A percentile compares a stretch with the other conserved stretches of the same genome.
phyloP scores from a whole-genome alignment of 192 early-diverging fungal genomes.

The Coemansia sp. region DNA sequence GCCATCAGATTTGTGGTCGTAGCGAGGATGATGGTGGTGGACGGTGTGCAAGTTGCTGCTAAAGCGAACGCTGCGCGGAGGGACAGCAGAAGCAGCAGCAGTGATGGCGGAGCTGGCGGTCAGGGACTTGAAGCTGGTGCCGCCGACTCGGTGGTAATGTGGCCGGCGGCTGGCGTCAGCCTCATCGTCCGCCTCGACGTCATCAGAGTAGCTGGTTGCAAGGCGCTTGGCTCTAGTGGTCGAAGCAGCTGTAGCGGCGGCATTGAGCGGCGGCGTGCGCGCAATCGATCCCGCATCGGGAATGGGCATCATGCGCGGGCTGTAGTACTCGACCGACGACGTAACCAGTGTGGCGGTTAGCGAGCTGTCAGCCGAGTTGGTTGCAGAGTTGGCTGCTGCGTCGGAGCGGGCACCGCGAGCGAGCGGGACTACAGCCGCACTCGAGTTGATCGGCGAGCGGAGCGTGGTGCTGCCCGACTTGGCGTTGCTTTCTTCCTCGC shows the following conservation, averaged over 20 bases:
- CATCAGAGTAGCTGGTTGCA: constrained; percentile 13
- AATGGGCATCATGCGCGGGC: constrained; percentile 22
- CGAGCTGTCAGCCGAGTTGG: constrained; percentile 51
- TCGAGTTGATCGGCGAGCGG: not conserved
- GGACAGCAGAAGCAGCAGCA: not conserved
- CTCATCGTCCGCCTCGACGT: constrained; percentile 48
- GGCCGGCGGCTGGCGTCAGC: constrained; percentile 26
- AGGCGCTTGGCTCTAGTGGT: not conserved
- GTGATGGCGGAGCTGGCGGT: not conserved
- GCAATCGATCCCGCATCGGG: not conserved
- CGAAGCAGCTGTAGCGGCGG: not conserved
- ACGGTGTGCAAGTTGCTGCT: not conserved
- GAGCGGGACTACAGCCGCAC: constrained; percentile 7
- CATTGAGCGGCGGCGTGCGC: not conserved
- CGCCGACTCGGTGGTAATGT: not conserved
- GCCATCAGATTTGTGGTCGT: not conserved
- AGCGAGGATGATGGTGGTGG: not conserved
- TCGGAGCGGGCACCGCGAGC: constrained; percentile 17
- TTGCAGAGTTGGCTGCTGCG: constrained; percentile 23
- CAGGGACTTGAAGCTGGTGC: not conserved
- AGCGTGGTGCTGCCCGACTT: not conserved
- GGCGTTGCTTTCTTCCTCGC: constrained; percentile 27
- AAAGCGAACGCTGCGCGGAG: constrained; percentile 14
- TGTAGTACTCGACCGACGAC: constrained; percentile 51
- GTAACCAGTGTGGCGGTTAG: constrained; percentile 51